Evolutionary conservation across 1,284 basidiomycete genomes (phyloP), one percentile per base, ranked within the genome.

Genomic region (Melampsora larici-populina): DNA sequence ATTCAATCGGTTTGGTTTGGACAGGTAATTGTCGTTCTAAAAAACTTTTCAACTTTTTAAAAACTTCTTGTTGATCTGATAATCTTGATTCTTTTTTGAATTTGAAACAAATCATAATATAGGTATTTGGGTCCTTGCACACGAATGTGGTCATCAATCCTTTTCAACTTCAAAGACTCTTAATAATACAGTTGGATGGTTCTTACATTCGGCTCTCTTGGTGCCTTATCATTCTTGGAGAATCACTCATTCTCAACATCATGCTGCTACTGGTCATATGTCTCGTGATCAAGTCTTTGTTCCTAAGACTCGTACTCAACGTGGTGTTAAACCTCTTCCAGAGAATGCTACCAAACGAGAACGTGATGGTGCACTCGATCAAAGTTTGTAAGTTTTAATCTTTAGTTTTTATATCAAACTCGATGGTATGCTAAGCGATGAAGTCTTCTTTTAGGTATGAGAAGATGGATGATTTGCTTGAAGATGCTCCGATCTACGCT

Each of bases 141-240:
- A 78, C 48, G 75, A 78, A 48, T 78, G 92, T 82, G 96, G 97
- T 65, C 97, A 99, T 85, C 96, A 97, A 85, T 92, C 92, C 0
- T 99, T 93, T 87, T 97, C 94, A n/a, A 90, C 94, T 80, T 95
- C 91, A 80, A 99, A 97, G 87, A 84, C 87, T 36, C 87, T 98
- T 85, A 99, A 99, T 87, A 94, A 98, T 87, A 85, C 89, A 46
- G 92, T 96, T 80, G 96, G 96, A 43, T 97, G 93, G 92, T 84
- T 97, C 79, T 87, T 98, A 51, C 97, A 99, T 85, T 97, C 94
- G 62, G 89, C 88, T 78, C 89, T 99, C 69, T 90, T 97, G 73
- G 96, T 99, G 18, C 96, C 97, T 13, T 99, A 95, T 86, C 95
- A 99, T 84, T 93, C 94, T 29, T 99, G 97, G 97, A 89, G 94